Evolutionary conservation across 805 yeast genomes (phyloP).

Genomic region (Zygosaccharomyces kombuchaensis): DNA sequence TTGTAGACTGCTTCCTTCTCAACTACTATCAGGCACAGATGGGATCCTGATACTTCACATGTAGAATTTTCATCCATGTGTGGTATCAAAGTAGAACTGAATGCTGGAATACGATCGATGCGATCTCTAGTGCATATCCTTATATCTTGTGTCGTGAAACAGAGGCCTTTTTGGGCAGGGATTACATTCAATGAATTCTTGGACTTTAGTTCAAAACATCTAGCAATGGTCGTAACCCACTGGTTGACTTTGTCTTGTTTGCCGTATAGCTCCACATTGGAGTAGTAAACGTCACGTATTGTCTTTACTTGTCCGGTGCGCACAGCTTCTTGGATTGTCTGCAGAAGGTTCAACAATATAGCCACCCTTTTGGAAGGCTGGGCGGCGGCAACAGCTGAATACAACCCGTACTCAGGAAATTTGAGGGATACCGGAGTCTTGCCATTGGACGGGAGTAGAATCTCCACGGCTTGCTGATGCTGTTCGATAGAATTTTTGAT

Average conservation of each 20-base stretch:
- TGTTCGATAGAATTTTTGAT: constrained; percentile 22
- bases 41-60: constrained; percentile 4
- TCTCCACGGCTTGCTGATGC: constrained; percentile 16
- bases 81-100: constrained; percentile 39
- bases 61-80: constrained; percentile 28
- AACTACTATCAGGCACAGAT: constrained; percentile 36
- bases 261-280: constrained; percentile 50
- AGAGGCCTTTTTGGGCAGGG: constrained; percentile 60
- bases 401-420: constrained; percentile 15
- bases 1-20: constrained; percentile 54
- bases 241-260: constrained; percentile 43
- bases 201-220: constrained; percentile 35
- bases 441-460: constrained; percentile 6
- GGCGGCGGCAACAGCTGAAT: constrained; percentile 6
- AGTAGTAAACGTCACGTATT: constrained; percentile 56
- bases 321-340: constrained; percentile 11
- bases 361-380: constrained; percentile 13
- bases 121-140: constrained; percentile 5
- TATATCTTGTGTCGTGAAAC: constrained; percentile 29
- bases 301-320: constrained; percentile 17
- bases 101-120: constrained; percentile 6
- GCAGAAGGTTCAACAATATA: constrained; percentile 18
- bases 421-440: constrained; percentile 2
- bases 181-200: constrained; percentile 44
- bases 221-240: constrained; percentile 38